Evolutionary conservation across 176 grass and related monocot species (phyloP).

Genomic region (Ensete glaucum): DNA sequence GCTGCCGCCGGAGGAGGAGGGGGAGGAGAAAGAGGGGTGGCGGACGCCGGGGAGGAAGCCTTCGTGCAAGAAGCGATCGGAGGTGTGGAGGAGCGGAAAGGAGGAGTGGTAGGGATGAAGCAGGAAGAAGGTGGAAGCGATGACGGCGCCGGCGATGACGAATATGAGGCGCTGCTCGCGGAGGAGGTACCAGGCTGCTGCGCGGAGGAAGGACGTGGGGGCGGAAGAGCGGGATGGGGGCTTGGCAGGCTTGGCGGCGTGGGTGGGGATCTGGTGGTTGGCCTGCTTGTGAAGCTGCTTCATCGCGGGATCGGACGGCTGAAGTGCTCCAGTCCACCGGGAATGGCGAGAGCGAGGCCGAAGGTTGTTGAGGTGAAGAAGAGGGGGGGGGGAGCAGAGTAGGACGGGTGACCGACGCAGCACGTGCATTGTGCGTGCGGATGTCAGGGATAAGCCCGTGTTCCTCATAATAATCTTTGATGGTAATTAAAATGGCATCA

Average conservation of each 20-base stretch:
- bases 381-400: neutral
- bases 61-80: slow-evolving; percentile 25
- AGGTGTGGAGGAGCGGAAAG: slow-evolving; percentile 20
- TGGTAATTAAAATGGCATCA: too few species aligned
- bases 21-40: neutral
- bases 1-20: slow-evolving; percentile 9
- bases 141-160: slow-evolving; percentile 81
- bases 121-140: slow-evolving; percentile 95
- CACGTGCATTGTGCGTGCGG: neutral
- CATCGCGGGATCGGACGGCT: slow-evolving; percentile 25
- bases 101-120: slow-evolving; percentile 63
- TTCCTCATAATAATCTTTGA: neutral
- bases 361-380: neutral
- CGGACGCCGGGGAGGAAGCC: neutral
- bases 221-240: neutral
- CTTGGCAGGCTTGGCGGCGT: slow-evolving; percentile 15
- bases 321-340: neutral
- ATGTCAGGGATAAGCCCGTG: neutral
- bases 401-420: too few species aligned
- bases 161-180: slow-evolving; percentile 93
- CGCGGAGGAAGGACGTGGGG: slow-evolving; percentile 16
- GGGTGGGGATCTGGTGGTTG: slow-evolving; percentile 16
- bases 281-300: slow-evolving; percentile 71
- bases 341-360: neutral
- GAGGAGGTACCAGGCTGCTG: slow-evolving; percentile 42